These are phyloP conservation scores for Bisporella sp. DNA, from an alignment of 2,329 filamentous ascomycete genomes.

Conservation along the genomic window DNA sequence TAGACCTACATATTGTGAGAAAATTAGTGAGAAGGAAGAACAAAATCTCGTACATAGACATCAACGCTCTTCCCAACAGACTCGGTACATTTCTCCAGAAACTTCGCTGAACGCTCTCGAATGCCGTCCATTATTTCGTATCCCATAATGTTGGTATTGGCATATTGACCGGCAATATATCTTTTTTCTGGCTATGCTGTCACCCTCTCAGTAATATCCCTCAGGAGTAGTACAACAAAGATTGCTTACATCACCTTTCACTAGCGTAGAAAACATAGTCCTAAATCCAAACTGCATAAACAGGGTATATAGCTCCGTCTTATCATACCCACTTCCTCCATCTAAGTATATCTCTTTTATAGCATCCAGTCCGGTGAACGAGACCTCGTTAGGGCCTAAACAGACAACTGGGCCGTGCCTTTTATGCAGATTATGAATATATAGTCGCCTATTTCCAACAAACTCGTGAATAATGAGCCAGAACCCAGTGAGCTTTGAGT, in stretches of 20 bases:
- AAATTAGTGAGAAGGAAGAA: no score
- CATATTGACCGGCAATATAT: conserved; percentile 59
- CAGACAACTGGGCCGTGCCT: conserved; percentile 51
- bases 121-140: conserved; percentile 49
- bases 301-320: conserved; percentile 57
- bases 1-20: conserved; percentile 11
- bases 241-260: conserved; percentile 17
- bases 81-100: conserved; percentile 45
- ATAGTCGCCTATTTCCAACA: conserved; percentile 41
- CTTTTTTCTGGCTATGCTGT: conserved; percentile 57
- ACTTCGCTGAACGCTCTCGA: conserved; percentile 45
- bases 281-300: conserved; percentile 43
- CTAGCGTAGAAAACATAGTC: conserved; percentile 32
- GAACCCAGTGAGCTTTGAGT: conserved; percentile 14
- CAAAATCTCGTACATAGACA: conserved; percentile 44
- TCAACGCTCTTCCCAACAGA: conserved; percentile 43
- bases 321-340: conserved; percentile 56
- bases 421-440: conserved; percentile 48
- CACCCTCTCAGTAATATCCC: neutral
- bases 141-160: conserved; percentile 60
- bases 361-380: conserved; percentile 48
- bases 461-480: conserved; percentile 39
- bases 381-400: conserved; percentile 50
- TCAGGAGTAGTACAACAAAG: neutral
- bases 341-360: conserved; percentile 58